Percentiles rank a stretch among this genome's conserved stretches.
phyloP scores from a whole-genome alignment of 345 rosid species.

The Capsella bursapastoris region DNA sequence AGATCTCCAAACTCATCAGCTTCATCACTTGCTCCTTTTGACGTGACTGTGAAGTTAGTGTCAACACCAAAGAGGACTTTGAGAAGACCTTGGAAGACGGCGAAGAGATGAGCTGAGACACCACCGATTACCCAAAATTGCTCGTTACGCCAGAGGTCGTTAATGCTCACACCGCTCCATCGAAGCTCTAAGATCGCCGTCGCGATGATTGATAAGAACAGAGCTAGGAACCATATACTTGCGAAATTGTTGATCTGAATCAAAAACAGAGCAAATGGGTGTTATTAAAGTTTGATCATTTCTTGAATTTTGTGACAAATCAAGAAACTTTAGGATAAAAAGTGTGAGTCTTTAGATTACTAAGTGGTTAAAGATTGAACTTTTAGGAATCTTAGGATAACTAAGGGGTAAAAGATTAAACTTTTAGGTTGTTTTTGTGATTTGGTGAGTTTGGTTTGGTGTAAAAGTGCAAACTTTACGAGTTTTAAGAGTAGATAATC shows the following conservation, averaged over 20 bases:
- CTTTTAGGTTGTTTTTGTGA: background rate
- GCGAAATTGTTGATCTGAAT: conserved; percentile 79
- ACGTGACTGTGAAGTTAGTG: conserved; percentile 93
- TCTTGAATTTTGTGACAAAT: background rate
- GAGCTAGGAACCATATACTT: conserved; percentile 88
- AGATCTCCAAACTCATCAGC: conserved; percentile 81
- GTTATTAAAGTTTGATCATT: background rate
- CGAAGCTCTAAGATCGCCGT: conserved; percentile 86
- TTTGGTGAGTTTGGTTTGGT: too few relatives aligned
- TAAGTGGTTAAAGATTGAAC: background rate
- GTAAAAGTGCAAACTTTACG: background rate
- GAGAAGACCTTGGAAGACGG: conserved; percentile 96
- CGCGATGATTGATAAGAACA: conserved; percentile 85
- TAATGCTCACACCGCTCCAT: conserved; percentile 90
- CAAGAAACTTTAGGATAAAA: background rate
- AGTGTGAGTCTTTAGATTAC: background rate
- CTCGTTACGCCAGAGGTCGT: conserved; percentile 95
- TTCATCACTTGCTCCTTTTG: conserved; percentile 74
- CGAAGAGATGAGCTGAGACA: conserved; percentile 94
- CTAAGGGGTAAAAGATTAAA: background rate
- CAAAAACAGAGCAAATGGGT: background rate
- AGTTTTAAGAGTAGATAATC: background rate
- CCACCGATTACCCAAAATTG: conserved; percentile 99
- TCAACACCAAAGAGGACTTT: conserved; percentile 93
- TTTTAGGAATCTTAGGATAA: background rate